phyloP scores from a whole-genome alignment of 176 grass and related monocot species.

The Phoenix dactylifera region DNA sequence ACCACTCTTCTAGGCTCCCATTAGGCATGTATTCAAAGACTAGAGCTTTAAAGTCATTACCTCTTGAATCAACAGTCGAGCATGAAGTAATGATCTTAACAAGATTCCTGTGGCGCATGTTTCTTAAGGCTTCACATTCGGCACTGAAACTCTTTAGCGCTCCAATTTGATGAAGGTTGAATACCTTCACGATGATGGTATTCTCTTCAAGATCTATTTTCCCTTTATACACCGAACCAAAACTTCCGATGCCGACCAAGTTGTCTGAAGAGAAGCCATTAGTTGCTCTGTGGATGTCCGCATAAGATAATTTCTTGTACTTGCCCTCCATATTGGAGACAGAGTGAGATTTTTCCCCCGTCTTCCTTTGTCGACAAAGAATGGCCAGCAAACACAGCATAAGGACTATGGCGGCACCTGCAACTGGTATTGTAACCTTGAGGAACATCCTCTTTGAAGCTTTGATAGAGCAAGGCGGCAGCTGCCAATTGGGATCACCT shows the following conservation, averaged over 20 bases:
- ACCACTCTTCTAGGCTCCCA: constrained; percentile 53
- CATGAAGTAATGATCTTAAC: constrained; percentile 43
- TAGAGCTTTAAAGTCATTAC: constrained; percentile 49
- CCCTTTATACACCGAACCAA: constrained; percentile 49
- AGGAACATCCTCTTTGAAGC: background rate
- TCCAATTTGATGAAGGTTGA: constrained; percentile 25
- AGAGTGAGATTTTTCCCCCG: too few species aligned
- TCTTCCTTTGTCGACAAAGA: too few species aligned
- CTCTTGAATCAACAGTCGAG: constrained; percentile 27
- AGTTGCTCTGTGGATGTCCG: constrained; percentile 26
- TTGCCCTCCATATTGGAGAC: too few species aligned
- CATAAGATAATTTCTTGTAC: constrained; percentile 11
- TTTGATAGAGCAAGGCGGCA: too few species aligned
- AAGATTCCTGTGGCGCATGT: constrained; percentile 37
- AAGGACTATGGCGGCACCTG: too few species aligned
- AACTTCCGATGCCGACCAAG: constrained; percentile 38
- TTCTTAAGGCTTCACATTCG: constrained; percentile 45
- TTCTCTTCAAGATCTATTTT: background rate
- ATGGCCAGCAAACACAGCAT: too few species aligned
- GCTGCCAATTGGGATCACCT: background rate
- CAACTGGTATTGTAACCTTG: too few species aligned
- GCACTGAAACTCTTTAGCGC: constrained; percentile 35
- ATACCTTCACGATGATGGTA: constrained; percentile 44
- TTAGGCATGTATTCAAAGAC: constrained; percentile 40
- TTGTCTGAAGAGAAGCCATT: constrained; percentile 35